These are phyloP conservation scores for Vigna mungo DNA, from an alignment of 306 rosid genomes.

Conservation along the genomic window DNA sequence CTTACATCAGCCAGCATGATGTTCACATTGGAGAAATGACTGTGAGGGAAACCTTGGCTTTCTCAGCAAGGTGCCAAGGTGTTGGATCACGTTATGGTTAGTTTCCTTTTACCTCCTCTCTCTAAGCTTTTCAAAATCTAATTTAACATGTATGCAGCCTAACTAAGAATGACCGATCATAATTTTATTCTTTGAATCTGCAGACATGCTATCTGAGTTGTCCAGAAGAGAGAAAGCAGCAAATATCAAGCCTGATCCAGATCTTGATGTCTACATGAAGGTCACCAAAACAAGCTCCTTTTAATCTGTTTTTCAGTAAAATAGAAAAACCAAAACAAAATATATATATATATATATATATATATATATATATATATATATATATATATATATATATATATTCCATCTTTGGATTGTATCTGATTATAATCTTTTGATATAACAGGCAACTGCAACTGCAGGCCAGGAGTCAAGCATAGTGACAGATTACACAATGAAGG, in stretches of 20 bases:
- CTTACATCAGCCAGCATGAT: conserved; percentile 88
- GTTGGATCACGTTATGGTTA: conserved; percentile 83
- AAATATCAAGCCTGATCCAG: conserved; percentile 81
- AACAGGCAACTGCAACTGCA: conserved; percentile 51
- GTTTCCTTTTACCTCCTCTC: conserved; percentile 21
- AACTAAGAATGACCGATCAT: neutral
- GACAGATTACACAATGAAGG: conserved; percentile 15
- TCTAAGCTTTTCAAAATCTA: conserved; percentile 12
- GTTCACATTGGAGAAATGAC: conserved; percentile 92
- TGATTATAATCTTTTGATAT: neutral
- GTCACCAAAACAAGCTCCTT: conserved; percentile 38
- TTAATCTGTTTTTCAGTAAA: neutral
- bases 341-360: too few species aligned
- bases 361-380: too few species aligned
- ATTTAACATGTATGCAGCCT: neutral
- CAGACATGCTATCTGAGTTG: conserved; percentile 72
- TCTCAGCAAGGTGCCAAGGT: conserved; percentile 85
- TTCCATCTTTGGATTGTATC: neutral
- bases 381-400: too few species aligned
- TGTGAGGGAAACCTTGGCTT: conserved; percentile 92
- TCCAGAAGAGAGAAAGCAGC: conserved; percentile 80
- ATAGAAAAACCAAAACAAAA: neutral
- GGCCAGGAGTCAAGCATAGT: conserved; percentile 65
- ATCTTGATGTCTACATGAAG: conserved; percentile 92
- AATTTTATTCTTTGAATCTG: neutral